Base-by-base conservation (phyloP, 768 basidiomycete genomes). In the Cantharellus cinnabarinus region DNA sequence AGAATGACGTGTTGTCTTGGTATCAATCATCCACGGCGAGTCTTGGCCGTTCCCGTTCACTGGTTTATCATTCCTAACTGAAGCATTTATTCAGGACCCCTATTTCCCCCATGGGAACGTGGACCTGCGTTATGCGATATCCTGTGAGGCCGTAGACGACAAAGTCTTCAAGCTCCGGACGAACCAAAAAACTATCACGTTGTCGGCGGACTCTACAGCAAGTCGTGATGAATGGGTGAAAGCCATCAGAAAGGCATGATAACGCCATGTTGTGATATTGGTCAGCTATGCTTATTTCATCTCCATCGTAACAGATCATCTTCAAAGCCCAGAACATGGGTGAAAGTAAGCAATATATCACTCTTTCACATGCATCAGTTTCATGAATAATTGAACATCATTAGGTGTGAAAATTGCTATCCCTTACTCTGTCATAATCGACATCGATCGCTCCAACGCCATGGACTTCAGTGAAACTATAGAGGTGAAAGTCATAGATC, bases 381-480 rank as follows among this genome's bases (percentile, higher is more conserved):
- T 57, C 5, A 29, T 44, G 15, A 5, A 57, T 20, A 58, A 37
- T 58, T 14, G 20, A n/a, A 34, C 34, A 20, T 60, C 44, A 29
- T 29, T 29, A 48, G 20, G 14, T 57, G 51, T 10, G 1, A 62
- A 81, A 88, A 90, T 99, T 66, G 89, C 91, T 38, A 89, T 99
- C 56, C 95, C 94, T 0, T 89, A 97, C 64, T 83, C 89, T 14
- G 79, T 81, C 3, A 80, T 99, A 61, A 70, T 90, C 54, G 90
- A 95, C 64, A 83, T 97, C 38, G 91, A 94, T 61, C 81, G 80
- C 66, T 86, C 87, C 4, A 77, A 81, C 0, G 85, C 86, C 1
- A 83, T 97, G 74, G 94, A 97, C 67, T 97, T 97, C 66, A 91
- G 89, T 62, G 91, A 95, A 68, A 93, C 91, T 0, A 84, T 99